Percentiles rank a stretch among this genome's conserved stretches.
Evolutionary conservation across 306 rosid species (phyloP).

Genomic region (Chamaecrista fasciculata): DNA sequence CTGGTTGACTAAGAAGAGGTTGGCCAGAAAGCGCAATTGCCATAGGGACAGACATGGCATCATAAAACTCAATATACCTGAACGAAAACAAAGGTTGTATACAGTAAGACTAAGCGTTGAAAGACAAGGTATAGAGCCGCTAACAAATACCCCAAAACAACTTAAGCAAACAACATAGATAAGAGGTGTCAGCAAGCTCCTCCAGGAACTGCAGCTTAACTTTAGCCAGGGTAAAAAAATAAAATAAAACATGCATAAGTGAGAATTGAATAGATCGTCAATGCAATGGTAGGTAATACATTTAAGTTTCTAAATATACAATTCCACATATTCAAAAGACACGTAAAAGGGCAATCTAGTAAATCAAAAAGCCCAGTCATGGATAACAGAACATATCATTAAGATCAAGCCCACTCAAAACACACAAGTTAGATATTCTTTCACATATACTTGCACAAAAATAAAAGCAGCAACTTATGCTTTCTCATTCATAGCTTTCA

Average conservation of each 20-base stretch:
- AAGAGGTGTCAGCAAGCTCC: not conserved
- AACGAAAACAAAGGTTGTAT: conserved; percentile 22
- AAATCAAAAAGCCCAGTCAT: not conserved
- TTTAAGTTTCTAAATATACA: not conserved
- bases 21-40: conserved; percentile 98
- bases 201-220: not conserved
- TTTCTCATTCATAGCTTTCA: not conserved
- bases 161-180: not conserved
- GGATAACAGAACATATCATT: not conserved
- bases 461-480: not conserved
- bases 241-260: not conserved
- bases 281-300: not conserved
- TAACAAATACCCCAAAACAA: not conserved
- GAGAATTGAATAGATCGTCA: not conserved
- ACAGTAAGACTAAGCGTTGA: conserved; percentile 9
- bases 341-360: not conserved
- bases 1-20: conserved; percentile 85
- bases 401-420: not conserved
- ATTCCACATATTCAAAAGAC: not conserved
- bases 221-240: not conserved
- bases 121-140: not conserved
- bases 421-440: not conserved
- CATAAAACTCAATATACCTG: conserved; percentile 95
- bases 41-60: conserved; percentile 98
- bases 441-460: not conserved